Evolutionary conservation across 1,284 basidiomycete genomes (phyloP).

Genomic region (Boletus semigastroideus): DNA sequence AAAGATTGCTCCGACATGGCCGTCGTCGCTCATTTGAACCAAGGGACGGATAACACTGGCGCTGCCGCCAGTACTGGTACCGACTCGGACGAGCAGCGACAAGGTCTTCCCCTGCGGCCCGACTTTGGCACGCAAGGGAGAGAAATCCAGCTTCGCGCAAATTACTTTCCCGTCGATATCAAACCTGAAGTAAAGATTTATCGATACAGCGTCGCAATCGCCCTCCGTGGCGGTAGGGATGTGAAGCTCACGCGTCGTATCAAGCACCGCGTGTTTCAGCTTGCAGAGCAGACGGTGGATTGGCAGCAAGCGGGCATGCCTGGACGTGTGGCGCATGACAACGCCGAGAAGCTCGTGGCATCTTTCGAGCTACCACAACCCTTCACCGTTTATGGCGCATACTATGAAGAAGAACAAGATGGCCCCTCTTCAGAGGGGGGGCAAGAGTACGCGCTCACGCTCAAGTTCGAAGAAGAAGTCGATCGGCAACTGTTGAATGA

Average conservation of each 20-base stretch:
- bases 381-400: constrained; percentile 16
- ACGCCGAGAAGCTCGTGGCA: constrained; percentile 26
- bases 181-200: constrained; percentile 23
- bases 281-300: constrained; percentile 20
- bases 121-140: constrained; percentile 44
- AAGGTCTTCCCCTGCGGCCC: constrained; percentile 35
- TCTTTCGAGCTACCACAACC: constrained; percentile 21
- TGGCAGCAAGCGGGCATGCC: constrained; percentile 22
- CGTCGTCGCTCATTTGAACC: constrained; percentile 45
- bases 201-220: constrained; percentile 19
- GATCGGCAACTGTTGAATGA: constrained; percentile 18
- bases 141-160: constrained; percentile 44
- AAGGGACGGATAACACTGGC: neutral
- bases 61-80: neutral
- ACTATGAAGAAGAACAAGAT: constrained; percentile 1
- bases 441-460: constrained; percentile 11
- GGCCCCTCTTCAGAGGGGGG: neutral
- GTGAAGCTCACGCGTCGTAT: constrained; percentile 9
- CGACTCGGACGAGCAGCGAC: no score
- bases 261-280: constrained; percentile 26
- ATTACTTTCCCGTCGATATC: constrained; percentile 49
- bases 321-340: constrained; percentile 27
- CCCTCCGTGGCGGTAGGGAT: neutral
- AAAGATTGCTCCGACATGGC: constrained; percentile 51
- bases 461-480: constrained; percentile 19